These are phyloP conservation scores for Calonectria pteridis DNA, from an alignment of 2,329 filamentous ascomycete genomes.

Conservation along the genomic window DNA sequence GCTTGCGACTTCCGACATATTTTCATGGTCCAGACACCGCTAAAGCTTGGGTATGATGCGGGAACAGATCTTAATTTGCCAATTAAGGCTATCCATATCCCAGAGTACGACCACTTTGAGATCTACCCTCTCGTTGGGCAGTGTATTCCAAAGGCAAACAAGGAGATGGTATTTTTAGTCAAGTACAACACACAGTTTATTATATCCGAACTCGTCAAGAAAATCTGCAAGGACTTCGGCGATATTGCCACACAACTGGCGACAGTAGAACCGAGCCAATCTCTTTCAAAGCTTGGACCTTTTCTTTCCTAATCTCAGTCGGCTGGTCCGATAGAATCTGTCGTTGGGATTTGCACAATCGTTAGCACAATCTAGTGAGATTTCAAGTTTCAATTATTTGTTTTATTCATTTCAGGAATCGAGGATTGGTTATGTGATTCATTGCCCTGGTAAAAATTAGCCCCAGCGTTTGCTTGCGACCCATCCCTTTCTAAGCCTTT, in stretches of 20 bases:
- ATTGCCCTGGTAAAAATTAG: too few species aligned
- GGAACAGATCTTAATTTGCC: not conserved
- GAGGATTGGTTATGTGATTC: not conserved
- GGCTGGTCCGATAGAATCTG: not conserved
- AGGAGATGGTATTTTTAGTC: not conserved
- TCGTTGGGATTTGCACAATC: not conserved
- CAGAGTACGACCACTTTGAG: not conserved
- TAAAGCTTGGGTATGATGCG: not conserved
- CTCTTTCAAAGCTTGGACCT: not conserved
- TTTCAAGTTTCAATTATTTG: not conserved
- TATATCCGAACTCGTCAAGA: not conserved
- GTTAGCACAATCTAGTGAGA: not conserved
- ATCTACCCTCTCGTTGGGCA: constrained; percentile 2
- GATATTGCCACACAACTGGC: not conserved
- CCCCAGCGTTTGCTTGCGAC: not conserved
- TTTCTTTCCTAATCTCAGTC: not conserved
- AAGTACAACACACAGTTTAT: not conserved
- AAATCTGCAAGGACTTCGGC: not conserved
- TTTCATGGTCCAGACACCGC: not conserved
- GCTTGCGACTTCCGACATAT: not conserved
- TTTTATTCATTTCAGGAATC: not conserved
- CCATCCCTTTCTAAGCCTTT: not conserved
- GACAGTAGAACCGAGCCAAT: not conserved
- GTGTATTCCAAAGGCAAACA: not conserved
- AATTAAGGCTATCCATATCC: not conserved